These are phyloP conservation scores for Vitis amurensis DNA, from an alignment of 164 flowering plant species.

Conservation along the genomic window DNA sequence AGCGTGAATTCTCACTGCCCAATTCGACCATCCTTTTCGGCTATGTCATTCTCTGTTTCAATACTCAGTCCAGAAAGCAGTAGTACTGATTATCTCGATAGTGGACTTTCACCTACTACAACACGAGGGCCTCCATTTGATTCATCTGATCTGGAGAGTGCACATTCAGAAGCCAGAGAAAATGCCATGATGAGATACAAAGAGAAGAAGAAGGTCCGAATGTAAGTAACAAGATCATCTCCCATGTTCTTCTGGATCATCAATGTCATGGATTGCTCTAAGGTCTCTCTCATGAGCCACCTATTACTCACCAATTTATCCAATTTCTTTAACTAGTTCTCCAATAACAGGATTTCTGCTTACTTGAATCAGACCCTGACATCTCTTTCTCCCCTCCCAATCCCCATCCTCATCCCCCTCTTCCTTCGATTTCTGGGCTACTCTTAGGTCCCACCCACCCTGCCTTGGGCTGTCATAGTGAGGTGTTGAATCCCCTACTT, in stretches of 20 bases:
- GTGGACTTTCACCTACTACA: conserved; percentile 29
- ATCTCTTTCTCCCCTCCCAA: no score
- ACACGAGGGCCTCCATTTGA: conserved; percentile 20
- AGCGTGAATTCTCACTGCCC: conserved; percentile 16
- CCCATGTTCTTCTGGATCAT: background rate
- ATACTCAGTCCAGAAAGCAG: conserved; percentile 45
- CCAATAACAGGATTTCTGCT: no score
- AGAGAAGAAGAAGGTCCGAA: conserved; percentile 46
- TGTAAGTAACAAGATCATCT: conserved; percentile 32
- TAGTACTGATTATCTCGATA: conserved; percentile 35
- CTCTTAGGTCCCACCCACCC: no score
- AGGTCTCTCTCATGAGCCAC: no score
- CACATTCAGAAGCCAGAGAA: conserved; percentile 32
- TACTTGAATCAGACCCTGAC: no score
- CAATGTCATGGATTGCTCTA: background rate
- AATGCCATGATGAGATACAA: conserved; percentile 37
- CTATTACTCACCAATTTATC: no score
- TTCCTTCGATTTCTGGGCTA: no score
- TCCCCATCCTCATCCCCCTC: no score
- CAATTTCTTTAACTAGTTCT: no score
- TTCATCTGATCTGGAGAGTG: conserved; percentile 21
- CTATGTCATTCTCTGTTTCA: conserved; percentile 38
- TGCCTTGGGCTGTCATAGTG: no score
- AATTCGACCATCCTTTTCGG: conserved; percentile 26
- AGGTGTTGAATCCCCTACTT: no score